Percentiles rank a stretch among this genome's conserved stretches.
phyloP scores from a whole-genome alignment of 2,329 filamentous ascomycete species.

The Talaromyces verruculosus region DNA sequence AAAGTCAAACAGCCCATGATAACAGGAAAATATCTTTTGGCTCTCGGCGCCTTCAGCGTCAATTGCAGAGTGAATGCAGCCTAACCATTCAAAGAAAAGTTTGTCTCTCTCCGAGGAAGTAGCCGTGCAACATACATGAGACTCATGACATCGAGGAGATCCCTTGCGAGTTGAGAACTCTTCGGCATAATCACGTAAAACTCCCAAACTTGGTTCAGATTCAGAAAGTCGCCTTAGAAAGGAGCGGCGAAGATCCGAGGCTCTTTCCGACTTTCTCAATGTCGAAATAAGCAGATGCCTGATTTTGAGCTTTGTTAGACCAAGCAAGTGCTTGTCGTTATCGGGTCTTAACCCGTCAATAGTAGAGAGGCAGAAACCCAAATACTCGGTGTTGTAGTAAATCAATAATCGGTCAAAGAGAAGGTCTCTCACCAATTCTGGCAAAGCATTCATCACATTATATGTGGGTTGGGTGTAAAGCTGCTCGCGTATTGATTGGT shows the following conservation, averaged over 20 bases:
- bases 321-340: not conserved
- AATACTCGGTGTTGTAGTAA: conserved; percentile 24
- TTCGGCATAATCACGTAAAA: conserved; percentile 10
- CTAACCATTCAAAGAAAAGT: conserved; percentile 13
- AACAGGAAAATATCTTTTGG: not conserved
- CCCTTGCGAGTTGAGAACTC: not conserved
- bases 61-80: not conserved
- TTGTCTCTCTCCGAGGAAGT: not conserved
- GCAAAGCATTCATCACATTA: conserved; percentile 26
- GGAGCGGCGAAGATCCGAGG: not conserved
- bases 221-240: not conserved
- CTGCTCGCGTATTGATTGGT: conserved; percentile 27
- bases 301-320: conserved; percentile 27
- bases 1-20: conserved; percentile 24
- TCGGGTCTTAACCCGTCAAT: conserved; percentile 22
- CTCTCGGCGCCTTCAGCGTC: not conserved
- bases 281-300: conserved; percentile 29
- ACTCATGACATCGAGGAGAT: not conserved
- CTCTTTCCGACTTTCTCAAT: conserved; percentile 23
- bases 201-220: not conserved
- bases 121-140: not conserved
- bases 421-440: conserved; percentile 27
- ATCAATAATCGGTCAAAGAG: conserved; percentile 43
- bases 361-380: not conserved
- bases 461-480: conserved; percentile 30